Conservation (phyloP, 768 basidiomycete genomes). For the Hygrocybe punicea region DNA sequence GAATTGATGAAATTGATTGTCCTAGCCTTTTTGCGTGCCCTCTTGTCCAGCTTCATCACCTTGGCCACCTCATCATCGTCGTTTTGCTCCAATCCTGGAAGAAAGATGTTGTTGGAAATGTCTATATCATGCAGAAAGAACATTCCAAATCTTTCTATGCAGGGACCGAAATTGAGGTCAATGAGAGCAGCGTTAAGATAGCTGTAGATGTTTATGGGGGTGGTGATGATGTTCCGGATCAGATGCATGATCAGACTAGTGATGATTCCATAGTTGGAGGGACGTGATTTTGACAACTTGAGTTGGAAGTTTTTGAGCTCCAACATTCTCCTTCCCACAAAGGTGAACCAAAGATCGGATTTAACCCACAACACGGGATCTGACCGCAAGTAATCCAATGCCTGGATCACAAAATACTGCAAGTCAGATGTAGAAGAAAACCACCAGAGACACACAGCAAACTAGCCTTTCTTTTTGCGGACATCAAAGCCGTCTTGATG, state of each 20-base stretch:
- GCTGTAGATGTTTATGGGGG: background rate
- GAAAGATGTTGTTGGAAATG: too few relatives aligned
- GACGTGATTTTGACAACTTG: too few relatives aligned
- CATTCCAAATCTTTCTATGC: background rate
- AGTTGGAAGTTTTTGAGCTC: background rate
- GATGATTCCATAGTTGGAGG: background rate
- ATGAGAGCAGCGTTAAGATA: slow-evolving; percentile 1
- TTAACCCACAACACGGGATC: background rate
- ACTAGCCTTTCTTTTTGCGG: too few relatives aligned
- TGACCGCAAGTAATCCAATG: background rate
- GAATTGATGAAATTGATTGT: too few relatives aligned
- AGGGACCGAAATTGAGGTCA: background rate
- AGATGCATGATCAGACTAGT: background rate
- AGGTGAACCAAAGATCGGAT: background rate
- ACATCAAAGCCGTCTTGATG: too few relatives aligned
- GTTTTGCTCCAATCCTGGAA: too few relatives aligned
- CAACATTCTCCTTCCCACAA: background rate
- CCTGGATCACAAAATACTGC: too few relatives aligned
- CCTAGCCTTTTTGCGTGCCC: too few relatives aligned
- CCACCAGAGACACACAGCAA: too few relatives aligned
- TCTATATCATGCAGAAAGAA: background rate
- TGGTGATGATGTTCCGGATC: background rate
- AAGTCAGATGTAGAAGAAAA: too few relatives aligned
- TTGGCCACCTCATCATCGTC: too few relatives aligned
- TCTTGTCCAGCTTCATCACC: too few relatives aligned